Percentiles rank a stretch among this genome's conserved stretches.
phyloP scores from a whole-genome alignment of 129 eudicot species.

The Apium graveolens region DNA sequence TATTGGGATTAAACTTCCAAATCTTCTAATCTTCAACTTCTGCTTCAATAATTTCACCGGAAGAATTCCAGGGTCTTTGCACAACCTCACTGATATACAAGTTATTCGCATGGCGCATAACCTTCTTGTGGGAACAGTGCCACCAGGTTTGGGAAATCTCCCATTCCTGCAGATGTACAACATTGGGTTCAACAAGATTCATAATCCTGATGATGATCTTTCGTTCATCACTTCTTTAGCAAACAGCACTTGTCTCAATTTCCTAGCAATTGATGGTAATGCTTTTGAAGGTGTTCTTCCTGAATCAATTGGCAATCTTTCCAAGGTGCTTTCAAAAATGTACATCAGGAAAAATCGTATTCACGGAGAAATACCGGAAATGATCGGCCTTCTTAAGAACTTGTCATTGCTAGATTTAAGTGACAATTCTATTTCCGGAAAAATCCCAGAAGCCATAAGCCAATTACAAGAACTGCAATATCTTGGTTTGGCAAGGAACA shows the following conservation, averaged over 20 bases:
- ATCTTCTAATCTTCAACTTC: slow-evolving; percentile 48
- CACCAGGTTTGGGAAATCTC: slow-evolving; percentile 63
- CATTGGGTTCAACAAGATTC: slow-evolving; percentile 51
- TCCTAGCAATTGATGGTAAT: slow-evolving; percentile 54
- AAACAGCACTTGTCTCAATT: slow-evolving; percentile 52
- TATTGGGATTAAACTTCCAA: slow-evolving; percentile 44
- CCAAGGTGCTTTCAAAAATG: slow-evolving; percentile 37
- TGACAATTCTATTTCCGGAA: slow-evolving; percentile 35
- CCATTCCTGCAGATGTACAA: slow-evolving; percentile 49
- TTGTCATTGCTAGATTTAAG: slow-evolving; percentile 38
- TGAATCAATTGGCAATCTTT: slow-evolving; percentile 54
- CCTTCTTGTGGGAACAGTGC: slow-evolving; percentile 45
- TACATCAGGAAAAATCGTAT: slow-evolving; percentile 47
- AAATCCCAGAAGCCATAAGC: slow-evolving; percentile 44
- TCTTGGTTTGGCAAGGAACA: slow-evolving; percentile 39
- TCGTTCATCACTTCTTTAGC: slow-evolving; percentile 39
- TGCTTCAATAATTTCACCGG: slow-evolving; percentile 71
- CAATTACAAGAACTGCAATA: slow-evolving; percentile 32
- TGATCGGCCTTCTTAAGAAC: slow-evolving; percentile 39
- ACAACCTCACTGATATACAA: slow-evolving; percentile 54
- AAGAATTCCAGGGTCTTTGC: slow-evolving; percentile 58
- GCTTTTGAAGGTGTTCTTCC: slow-evolving; percentile 55
- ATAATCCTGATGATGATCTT: slow-evolving; percentile 33
- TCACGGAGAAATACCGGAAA: slow-evolving; percentile 40
- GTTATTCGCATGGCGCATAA: slow-evolving; percentile 50